Conservation (phyloP, 2,329 filamentous ascomycete species). For the Exserohilum turcica region DNA sequence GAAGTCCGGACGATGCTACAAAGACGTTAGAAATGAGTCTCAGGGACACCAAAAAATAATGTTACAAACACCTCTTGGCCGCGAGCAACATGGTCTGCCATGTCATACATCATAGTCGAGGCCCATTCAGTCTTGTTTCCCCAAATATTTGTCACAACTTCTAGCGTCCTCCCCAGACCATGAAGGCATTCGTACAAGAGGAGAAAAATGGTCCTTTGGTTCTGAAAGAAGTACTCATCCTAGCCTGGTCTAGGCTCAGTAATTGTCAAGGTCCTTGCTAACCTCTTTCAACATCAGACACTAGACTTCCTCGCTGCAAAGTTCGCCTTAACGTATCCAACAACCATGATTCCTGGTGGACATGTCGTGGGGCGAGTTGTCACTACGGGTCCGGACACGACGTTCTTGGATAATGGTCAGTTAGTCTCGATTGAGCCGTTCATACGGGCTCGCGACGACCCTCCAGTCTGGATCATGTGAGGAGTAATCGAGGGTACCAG, state of each 20-base stretch:
- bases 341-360: conserved; percentile 4
- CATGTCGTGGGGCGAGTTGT: conserved; percentile 32
- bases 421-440: conserved; percentile 46
- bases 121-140: background rate
- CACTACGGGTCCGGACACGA: conserved; percentile 29
- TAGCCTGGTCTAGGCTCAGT: conserved; percentile 43
- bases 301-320: conserved; percentile 11
- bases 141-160: background rate
- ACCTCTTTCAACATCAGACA: conserved; percentile 12
- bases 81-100: too few relatives aligned
- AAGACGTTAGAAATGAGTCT: background rate
- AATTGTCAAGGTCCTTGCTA: conserved; percentile 47
- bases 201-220: conserved; percentile 25
- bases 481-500: conserved; percentile 37
- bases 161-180: conserved; percentile 5
- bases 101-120: too few relatives aligned
- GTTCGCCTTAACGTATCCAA: conserved; percentile 11
- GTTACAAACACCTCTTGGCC: too few relatives aligned
- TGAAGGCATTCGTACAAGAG: conserved; percentile 41
- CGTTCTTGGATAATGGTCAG: conserved; percentile 39
- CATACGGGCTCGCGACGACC: conserved; percentile 47
- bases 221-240: conserved; percentile 39
- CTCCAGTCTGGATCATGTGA: conserved; percentile 29
- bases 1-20: background rate
- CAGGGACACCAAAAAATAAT: too few relatives aligned